Base-by-base conservation (phyloP, 2,329 filamentous ascomycete species). In the Elsinoe arachidis region DNA sequence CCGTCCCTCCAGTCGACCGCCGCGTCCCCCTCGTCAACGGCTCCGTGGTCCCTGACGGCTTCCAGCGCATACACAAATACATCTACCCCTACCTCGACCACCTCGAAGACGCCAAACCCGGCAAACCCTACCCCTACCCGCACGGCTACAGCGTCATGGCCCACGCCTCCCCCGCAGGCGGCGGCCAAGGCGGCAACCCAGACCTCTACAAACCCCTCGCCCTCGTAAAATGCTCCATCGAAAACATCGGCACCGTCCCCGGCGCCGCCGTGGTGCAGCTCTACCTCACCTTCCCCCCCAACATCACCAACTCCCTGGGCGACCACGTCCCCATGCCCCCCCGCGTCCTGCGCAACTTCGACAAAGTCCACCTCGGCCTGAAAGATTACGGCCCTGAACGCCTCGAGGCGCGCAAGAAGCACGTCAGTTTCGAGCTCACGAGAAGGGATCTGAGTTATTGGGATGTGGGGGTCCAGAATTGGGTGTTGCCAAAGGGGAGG, bases 51-150 rank as follows among this genome's bases (percentile, higher is more conserved):
- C 87, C 87, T 0, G 56, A 71, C 0, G 78, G 73, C 4, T 81
- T 88, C 66, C 75, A 77, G n/a, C 78, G 75, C 49, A 72, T 90
- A 0, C 74, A 79, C 56, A 87, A 86, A 64, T 89, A 86, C 69
- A 79, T 90, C 56, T 90, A 90, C 67, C 86, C 87, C 0, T 90
- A 88, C 68, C 75, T 89, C 21, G 69, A 76, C 6, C 75, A 72
- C 0, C 66, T 75, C 9, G 74, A 79, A 12, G 77, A 79, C 21
- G 73, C 78, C 17, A 69, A 73, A 60, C 69, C 69, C 7, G 74
- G 65, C 7, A 63, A 57, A 14, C 65, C 62, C 38, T 79, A 76
- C 61, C 72, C 68, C 21, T 85, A 80, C 64, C 84, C 78, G 1
- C 73, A 73, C 1, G 83, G 78, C 26, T 88, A 81, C 70, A 72